Evolutionary conservation across 257 asterid genomes (phyloP).

Genomic region (Petrea volubilis): DNA sequence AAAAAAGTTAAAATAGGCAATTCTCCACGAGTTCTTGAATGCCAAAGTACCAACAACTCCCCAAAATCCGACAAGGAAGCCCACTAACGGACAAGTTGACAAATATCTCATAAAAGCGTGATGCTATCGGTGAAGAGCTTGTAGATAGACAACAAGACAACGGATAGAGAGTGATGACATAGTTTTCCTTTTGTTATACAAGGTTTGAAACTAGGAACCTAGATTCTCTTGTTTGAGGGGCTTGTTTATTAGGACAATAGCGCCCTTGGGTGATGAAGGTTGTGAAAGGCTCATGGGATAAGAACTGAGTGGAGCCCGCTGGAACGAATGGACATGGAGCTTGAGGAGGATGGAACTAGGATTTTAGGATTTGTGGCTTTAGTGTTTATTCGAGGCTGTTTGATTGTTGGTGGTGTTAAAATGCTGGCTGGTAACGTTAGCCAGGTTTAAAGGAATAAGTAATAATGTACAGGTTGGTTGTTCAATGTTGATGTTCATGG

Average conservation of each 20-base stretch:
- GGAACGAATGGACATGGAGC: background rate
- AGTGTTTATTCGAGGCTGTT: slow-evolving; percentile 31
- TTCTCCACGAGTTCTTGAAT: too few relatives aligned
- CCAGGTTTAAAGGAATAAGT: slow-evolving; percentile 26
- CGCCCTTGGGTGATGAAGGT: too few relatives aligned
- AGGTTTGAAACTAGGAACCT: background rate
- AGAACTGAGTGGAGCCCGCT: background rate
- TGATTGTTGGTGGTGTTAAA: slow-evolving; percentile 29
- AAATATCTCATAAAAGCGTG: slow-evolving; percentile 56
- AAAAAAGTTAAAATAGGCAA: too few relatives aligned
- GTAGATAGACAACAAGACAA: slow-evolving; percentile 39
- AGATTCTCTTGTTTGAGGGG: background rate
- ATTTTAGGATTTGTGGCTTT: slow-evolving; percentile 19
- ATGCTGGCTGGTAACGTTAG: slow-evolving; percentile 31
- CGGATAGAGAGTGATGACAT: slow-evolving; percentile 61
- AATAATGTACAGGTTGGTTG: too few relatives aligned
- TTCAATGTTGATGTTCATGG: too few relatives aligned
- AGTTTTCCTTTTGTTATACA: background rate
- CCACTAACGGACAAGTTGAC: slow-evolving; percentile 92
- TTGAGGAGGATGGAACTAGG: background rate
- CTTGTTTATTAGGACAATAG: background rate
- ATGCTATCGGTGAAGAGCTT: slow-evolving; percentile 21
- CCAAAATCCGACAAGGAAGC: too few relatives aligned
- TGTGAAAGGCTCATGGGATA: slow-evolving; percentile 21
- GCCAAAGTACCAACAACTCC: slow-evolving; percentile 56